Evolutionary conservation across 2,329 filamentous ascomycete species (phyloP).

Genomic region (Tolypocladium amazonense): DNA sequence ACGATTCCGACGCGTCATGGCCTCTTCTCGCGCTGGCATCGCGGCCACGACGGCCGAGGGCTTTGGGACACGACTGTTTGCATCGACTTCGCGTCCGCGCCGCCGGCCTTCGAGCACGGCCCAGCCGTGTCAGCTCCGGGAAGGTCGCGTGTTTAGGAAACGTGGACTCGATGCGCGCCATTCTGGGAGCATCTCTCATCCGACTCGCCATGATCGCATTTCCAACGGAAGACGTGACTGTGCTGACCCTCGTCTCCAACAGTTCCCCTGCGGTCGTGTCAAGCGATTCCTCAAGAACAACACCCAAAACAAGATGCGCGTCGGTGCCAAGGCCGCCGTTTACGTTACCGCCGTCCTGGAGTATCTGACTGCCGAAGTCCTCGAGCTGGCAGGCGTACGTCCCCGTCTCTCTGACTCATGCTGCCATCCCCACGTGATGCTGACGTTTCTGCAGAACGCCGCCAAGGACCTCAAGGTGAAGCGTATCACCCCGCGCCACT

Average conservation of each 20-base stretch:
- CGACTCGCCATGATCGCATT: not conserved
- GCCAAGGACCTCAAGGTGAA: slow-evolving; percentile 99
- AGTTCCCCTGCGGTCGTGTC: slow-evolving; percentile 99
- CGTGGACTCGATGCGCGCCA: not conserved
- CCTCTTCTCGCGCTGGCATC: slow-evolving; percentile 5
- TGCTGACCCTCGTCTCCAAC: slow-evolving; percentile 13
- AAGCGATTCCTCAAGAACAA: slow-evolving; percentile 99
- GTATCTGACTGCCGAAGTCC: slow-evolving; percentile 94
- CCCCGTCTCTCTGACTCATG: slow-evolving; percentile 4
- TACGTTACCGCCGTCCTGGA: slow-evolving; percentile 97
- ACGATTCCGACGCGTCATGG: slow-evolving; percentile 3
- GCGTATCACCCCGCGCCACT: slow-evolving; percentile 95
- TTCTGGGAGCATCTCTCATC: not conserved
- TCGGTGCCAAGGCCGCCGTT: slow-evolving; percentile 95
- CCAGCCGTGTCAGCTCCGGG: not conserved
- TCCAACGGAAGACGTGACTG: not conserved
- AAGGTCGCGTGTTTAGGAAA: not conserved
- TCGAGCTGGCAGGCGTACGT: slow-evolving; percentile 85
- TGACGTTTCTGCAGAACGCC: slow-evolving; percentile 54
- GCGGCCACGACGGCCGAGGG: not conserved
- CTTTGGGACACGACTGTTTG: not conserved
- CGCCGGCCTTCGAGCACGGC: not conserved
- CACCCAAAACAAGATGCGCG: slow-evolving; percentile 99
- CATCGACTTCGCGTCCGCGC: not conserved
- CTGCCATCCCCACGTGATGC: slow-evolving; percentile 6